phyloP scores from a whole-genome alignment of 306 rosid genomes.

The Quercus gilva region DNA sequence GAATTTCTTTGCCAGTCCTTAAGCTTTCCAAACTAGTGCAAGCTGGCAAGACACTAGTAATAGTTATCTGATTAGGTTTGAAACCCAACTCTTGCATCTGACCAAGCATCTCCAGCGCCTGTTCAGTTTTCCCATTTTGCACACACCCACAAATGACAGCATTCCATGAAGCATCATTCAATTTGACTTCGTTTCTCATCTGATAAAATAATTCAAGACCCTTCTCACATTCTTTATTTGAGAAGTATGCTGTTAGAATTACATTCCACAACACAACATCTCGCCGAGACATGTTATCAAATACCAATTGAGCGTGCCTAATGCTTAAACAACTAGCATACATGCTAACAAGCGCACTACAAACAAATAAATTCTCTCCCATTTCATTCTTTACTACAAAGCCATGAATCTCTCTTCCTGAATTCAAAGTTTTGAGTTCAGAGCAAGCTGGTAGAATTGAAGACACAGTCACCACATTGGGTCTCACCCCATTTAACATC shows the following conservation, averaged over 20 bases:
- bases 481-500: constrained; percentile 37
- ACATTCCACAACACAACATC: constrained; percentile 57
- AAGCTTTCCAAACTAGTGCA: constrained; percentile 48
- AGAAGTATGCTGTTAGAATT: constrained; percentile 45
- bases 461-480: constrained; percentile 35
- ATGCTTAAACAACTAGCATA: constrained; percentile 46
- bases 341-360: constrained; percentile 42
- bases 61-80: constrained; percentile 49
- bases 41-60: constrained; percentile 50
- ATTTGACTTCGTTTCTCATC: constrained; percentile 39
- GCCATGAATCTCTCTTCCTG: constrained; percentile 45
- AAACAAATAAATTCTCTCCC: constrained; percentile 36
- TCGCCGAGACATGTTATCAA: constrained; percentile 43
- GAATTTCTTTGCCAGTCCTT: constrained; percentile 53
- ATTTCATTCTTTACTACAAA: constrained; percentile 38
- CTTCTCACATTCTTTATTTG: constrained; percentile 38
- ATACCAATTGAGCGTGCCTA: constrained; percentile 36
- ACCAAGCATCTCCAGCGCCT: constrained; percentile 45
- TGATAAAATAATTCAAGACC: constrained; percentile 38
- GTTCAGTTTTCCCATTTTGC: constrained; percentile 41
- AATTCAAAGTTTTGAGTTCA: constrained; percentile 36
- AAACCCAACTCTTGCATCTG: constrained; percentile 49
- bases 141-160: constrained; percentile 55
- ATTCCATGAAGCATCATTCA: constrained; percentile 52
- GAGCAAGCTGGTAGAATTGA: constrained; percentile 44